Percentiles rank a stretch among this genome's conserved stretches.
Conservation (phyloP, 441 rosid species). For the Melastoma candidum region DNA sequence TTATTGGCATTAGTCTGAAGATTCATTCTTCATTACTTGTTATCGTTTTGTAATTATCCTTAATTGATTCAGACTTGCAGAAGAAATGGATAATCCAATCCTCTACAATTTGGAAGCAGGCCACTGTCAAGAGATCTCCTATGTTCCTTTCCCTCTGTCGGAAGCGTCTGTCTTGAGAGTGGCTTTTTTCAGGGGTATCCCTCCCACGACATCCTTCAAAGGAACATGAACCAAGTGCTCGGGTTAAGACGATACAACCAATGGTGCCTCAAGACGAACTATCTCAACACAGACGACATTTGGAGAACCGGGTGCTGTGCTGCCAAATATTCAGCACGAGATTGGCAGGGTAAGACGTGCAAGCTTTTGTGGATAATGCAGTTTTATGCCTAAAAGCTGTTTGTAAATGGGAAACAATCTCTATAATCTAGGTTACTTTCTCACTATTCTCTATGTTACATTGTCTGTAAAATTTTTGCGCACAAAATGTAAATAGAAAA, state of each 20-base stretch:
- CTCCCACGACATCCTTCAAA: constrained; percentile 23
- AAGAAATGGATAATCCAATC: constrained; percentile 35
- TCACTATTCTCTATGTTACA: constrained; percentile 1
- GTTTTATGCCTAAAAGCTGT: too few species aligned
- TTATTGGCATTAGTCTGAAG: too few species aligned
- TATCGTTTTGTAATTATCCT: too few species aligned
- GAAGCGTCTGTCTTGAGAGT: constrained; percentile 50
- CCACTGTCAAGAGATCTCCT: constrained; percentile 45
- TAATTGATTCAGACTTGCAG: constrained; percentile 29
- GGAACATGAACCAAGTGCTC: constrained; percentile 46
- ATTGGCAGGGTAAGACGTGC: constrained; percentile 13
- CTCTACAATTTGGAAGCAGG: constrained; percentile 40
- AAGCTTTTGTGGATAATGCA: too few species aligned
- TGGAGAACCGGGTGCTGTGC: constrained; percentile 37
- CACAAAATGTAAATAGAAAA: neutral
- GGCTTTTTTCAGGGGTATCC: constrained; percentile 42
- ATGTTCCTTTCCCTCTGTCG: constrained; percentile 58
- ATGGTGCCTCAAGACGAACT: constrained; percentile 55
- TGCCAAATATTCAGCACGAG: constrained; percentile 54
- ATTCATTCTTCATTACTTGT: too few species aligned
- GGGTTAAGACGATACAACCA: constrained; percentile 45
- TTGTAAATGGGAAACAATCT: neutral
- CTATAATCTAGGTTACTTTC: neutral
- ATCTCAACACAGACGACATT: constrained; percentile 27
- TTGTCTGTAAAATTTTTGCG: neutral